These are phyloP conservation scores for Clarireedia sp. DNA, from an alignment of 2,329 filamentous ascomycete genomes.

Conservation along the genomic window DNA sequence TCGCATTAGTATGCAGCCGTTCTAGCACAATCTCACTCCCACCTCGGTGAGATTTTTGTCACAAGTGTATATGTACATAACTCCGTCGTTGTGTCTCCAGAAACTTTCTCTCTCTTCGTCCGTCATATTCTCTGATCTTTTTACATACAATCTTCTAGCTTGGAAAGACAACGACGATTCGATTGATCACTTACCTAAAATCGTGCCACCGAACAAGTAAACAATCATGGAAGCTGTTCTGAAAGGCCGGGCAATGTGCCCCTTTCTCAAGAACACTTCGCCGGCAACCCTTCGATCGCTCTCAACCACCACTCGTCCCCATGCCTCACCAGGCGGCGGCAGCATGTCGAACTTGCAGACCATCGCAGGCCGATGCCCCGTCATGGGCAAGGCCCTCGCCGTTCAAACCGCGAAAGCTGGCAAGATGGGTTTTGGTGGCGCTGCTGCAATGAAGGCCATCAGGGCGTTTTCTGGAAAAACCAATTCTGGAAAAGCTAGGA, in stretches of 20 bases:
- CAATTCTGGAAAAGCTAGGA: slow-evolving; percentile 56
- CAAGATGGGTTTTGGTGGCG: slow-evolving; percentile 33
- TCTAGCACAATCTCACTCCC: not conserved
- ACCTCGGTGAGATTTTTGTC: not conserved
- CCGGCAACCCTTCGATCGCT: slow-evolving; percentile 85
- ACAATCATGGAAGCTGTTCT: slow-evolving; percentile 7
- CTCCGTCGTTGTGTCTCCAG: not conserved
- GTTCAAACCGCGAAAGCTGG: slow-evolving; percentile 62
- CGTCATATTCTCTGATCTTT: not conserved
- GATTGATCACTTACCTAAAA: not conserved
- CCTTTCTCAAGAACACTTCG: slow-evolving; percentile 91
- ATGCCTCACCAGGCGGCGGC: slow-evolving; percentile 67
- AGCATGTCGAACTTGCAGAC: slow-evolving; percentile 97
- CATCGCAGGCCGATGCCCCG: slow-evolving; percentile 86
- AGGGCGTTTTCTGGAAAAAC: slow-evolving; percentile 43
- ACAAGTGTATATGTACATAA: not conserved
- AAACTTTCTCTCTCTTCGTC: not conserved
- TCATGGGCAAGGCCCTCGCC: slow-evolving; percentile 96
- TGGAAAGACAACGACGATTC: not conserved
- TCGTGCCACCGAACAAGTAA: not conserved
- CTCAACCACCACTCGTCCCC: slow-evolving; percentile 54
- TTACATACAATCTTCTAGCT: not conserved
- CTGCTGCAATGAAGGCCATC: slow-evolving; percentile 40
- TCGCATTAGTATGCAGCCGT: not conserved
- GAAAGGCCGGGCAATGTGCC: slow-evolving; percentile 61